Evolutionary conservation across 208 protist species (phyloP), one percentile per base, ranked within the genome.

Genomic region (Herpetomonas samuelpessoai): DNA sequence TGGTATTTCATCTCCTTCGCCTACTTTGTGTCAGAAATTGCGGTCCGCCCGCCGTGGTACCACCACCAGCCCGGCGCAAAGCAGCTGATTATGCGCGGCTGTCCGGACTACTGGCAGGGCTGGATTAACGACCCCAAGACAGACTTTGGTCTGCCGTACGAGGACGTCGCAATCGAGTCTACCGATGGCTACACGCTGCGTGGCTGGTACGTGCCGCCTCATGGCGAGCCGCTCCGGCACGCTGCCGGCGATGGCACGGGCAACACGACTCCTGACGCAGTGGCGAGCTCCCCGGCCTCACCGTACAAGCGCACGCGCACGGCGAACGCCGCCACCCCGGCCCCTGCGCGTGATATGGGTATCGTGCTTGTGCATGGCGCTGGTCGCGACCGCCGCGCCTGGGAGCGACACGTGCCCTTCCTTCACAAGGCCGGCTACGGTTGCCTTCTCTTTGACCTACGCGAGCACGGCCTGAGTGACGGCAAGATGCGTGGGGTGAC

Each of bases 351-450:
- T 3, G 66, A 74, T 21, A 71, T 87, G 61, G 84, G 92, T 57
- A 71, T 97, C 24, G 88, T 97, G n/a, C 68, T 93, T 2, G 86
- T 97, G 7, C 92, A 97, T 62, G 92, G 92, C 50, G 92, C 87
- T 12, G 92, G 92, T n/a, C 78, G 92, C 28, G 92, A 97, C 61
- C 66, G 92, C 1, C 79, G 92, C 14, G 74, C 92, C n/a, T 97
- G 87, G 87, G 74, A 91, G 39, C 85, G 92, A 0, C 92, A 97
- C 57, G 62, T 95, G 10, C 87, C 84, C 4, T 91, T 96, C 41
- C 47, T 97, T 10, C 88, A 94, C 66, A 75, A 86, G 39, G 74
- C 65, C 3, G 92, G 92, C 31, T 97, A 92, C 67, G 76, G 76
- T 24, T 85, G 79, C 44, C 60, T 97, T 29, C 62, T 97, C n/a